Percentiles rank a stretch among this genome's conserved stretches.
phyloP scores from a whole-genome alignment of 352 stramenopile species.

The Globisporangium echinulatum region DNA sequence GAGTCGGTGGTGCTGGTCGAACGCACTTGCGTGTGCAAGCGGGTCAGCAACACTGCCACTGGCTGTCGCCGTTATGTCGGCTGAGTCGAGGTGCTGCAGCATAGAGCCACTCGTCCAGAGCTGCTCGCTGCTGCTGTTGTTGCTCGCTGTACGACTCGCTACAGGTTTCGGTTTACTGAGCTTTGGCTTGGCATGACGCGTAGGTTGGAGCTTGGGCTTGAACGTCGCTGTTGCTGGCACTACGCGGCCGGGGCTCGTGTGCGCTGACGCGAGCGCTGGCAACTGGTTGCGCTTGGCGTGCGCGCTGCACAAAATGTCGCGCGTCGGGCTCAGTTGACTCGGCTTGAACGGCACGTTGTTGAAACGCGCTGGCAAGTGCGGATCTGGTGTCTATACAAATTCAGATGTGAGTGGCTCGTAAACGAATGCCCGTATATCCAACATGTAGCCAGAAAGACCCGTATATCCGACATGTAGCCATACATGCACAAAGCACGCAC shows the following conservation, averaged over 20 bases:
- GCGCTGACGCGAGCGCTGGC: slow-evolving; percentile 24
- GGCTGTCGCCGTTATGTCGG: slow-evolving; percentile 15
- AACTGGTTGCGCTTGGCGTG: slow-evolving; percentile 48
- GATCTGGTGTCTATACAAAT: slow-evolving; percentile 29
- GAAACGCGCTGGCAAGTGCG: slow-evolving; percentile 50
- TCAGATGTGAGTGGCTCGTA: background rate
- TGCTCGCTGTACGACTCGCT: no score
- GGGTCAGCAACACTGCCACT: slow-evolving; percentile 20
- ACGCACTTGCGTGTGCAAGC: slow-evolving; percentile 8
- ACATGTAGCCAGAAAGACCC: no score
- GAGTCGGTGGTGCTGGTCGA: background rate
- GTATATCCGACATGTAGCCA: background rate
- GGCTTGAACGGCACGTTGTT: slow-evolving; percentile 55
- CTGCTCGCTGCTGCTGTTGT: slow-evolving; percentile 7
- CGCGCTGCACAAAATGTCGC: slow-evolving; percentile 39
- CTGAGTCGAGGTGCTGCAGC: slow-evolving; percentile 10
- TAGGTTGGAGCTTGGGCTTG: background rate
- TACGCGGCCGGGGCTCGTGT: background rate
- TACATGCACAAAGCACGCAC: background rate
- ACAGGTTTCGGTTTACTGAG: no score
- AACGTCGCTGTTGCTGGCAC: slow-evolving; percentile 3
- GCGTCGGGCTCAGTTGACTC: slow-evolving; percentile 44
- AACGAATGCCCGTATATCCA: no score
- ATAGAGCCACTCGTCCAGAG: no score
- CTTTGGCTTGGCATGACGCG: no score